Base-by-base conservation (phyloP, 2,329 filamentous ascomycete genomes). In the Rugonectria rugulosa region DNA sequence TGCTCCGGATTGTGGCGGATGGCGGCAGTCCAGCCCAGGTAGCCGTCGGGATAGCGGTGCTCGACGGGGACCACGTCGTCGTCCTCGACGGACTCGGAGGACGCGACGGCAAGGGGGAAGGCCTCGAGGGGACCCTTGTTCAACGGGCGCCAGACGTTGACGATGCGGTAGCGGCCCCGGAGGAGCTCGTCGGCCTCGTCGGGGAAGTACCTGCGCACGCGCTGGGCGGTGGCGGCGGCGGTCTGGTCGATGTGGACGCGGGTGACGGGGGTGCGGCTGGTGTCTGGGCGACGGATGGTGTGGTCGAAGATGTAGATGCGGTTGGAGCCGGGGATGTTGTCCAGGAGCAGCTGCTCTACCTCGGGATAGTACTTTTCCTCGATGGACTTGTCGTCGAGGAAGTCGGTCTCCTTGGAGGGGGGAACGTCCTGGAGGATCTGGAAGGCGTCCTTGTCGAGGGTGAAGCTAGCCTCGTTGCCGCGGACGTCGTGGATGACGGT, bases 171-270 rank as follows among this genome's bases (percentile, higher is more conserved):
- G 2, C 92, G 86, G 3, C 82, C 85, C 55, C 80, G 70, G 1
- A 94, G 81, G 0, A 94, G 77, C 51, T 74, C 68, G 4, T 88
- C 86, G 0, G 90, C 89, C 58, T 92, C 89, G 9, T 82, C 81
- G 2, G 83, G 75, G 50, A 91, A 78, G 72, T 93, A 91, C 2
- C 82, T 77, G 12, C 77, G 77, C 3, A 96, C 89, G 42, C 92
- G 88, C 70, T 84, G 79, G 9, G 76, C 81, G 1, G 89, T 87
- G 0, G 89, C 88, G 14, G 72, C 72, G 6, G 82, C 74, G 0
- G 91, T 95, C 75, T 97, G 92, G 72, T 97, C 92, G 59, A 96
- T 89, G 73, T 97, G 92, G 0, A 90, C 90, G 34, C 83, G 74
- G 11, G 79, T 84, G 0, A 96, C 91, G 2, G 92, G 91, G 2